These are phyloP conservation scores for Debaryomyces sp. DNA, from an alignment of 1,139 yeast genomes.

Conservation along the genomic window DNA sequence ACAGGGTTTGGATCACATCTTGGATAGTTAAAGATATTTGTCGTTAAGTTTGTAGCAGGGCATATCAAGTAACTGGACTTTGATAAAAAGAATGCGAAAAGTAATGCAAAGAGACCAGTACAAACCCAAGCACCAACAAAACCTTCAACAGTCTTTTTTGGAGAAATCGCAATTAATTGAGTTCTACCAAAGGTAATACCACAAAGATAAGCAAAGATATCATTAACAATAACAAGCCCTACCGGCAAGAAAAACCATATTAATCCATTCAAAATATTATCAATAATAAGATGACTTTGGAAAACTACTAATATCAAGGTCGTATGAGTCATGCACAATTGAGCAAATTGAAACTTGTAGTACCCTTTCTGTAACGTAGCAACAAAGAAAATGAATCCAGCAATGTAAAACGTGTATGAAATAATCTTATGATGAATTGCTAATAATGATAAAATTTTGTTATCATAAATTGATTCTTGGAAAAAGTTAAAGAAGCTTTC, in stretches of 20 bases:
- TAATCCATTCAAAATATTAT: slow-evolving; percentile 85
- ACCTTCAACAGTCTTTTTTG: slow-evolving; percentile 97
- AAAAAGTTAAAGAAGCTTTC: slow-evolving; percentile 72
- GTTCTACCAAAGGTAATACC: slow-evolving; percentile 97
- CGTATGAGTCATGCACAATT: slow-evolving; percentile 93
- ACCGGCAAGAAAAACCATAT: slow-evolving; percentile 95
- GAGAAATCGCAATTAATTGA: slow-evolving; percentile 89
- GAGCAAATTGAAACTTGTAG: slow-evolving; percentile 90
- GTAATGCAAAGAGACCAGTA: slow-evolving; percentile 74
- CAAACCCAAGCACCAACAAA: slow-evolving; percentile 97
- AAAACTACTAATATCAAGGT: slow-evolving; percentile 85
- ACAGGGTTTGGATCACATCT: slow-evolving; percentile 87
- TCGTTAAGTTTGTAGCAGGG: slow-evolving; percentile 72
- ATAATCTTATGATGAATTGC: slow-evolving; percentile 80
- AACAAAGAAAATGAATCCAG: slow-evolving; percentile 90
- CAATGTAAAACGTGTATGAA: slow-evolving; percentile 79
- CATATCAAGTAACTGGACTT: slow-evolving; percentile 80
- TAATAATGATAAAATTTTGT: slow-evolving; percentile 42
- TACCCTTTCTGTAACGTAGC: slow-evolving; percentile 87
- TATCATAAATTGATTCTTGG: slow-evolving; percentile 46
- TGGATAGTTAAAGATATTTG: slow-evolving; percentile 49
- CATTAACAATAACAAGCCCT: slow-evolving; percentile 89
- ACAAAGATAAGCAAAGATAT: slow-evolving; percentile 93
- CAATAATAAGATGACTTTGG: slow-evolving; percentile 92
- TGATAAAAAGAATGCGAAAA: slow-evolving; percentile 65